phyloP scores from a whole-genome alignment of 768 basidiomycete genomes.

The Trametes cinnabarina region DNA sequence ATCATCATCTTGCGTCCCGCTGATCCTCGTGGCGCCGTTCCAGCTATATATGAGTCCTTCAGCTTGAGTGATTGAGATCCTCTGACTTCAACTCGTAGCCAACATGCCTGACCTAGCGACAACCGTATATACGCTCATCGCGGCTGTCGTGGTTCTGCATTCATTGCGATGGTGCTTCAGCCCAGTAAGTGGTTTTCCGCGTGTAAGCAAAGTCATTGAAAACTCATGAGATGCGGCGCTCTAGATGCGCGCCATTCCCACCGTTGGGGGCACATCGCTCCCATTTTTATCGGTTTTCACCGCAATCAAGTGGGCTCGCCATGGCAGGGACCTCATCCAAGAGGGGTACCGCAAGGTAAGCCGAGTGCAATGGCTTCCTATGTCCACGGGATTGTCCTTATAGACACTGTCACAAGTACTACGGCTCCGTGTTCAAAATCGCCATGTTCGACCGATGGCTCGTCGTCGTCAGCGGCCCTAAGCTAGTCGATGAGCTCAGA shows the following conservation, averaged over 20 bases:
- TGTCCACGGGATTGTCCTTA: not conserved
- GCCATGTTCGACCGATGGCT: conserved; percentile 46
- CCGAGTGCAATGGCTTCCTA: not conserved
- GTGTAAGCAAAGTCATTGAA: too few species aligned
- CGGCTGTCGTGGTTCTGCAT: too few species aligned
- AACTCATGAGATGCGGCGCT: too few species aligned
- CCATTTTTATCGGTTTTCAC: not conserved
- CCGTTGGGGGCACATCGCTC: not conserved
- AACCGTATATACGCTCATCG: too few species aligned
- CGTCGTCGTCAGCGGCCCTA: conserved; percentile 42
- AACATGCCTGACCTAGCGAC: too few species aligned
- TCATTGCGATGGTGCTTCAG: too few species aligned
- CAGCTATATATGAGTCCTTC: too few species aligned
- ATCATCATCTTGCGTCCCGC: too few species aligned
- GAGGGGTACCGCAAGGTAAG: not conserved
- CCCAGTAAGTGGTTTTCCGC: not conserved
- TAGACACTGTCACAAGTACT: conserved; percentile 13
- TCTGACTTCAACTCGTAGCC: too few species aligned
- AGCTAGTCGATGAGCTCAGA: conserved; percentile 50
- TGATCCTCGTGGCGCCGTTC: too few species aligned
- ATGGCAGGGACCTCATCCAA: not conserved
- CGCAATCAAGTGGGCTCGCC: not conserved
- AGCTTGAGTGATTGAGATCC: too few species aligned
- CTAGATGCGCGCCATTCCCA: not conserved
- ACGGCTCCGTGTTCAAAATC: conserved; percentile 39